A percentile compares a stretch with the other conserved stretches of the same genome.
These are phyloP conservation scores for Gaeumannomyces sp. DNA, from an alignment of 2,329 filamentous ascomycete species.

Conservation along the genomic window DNA sequence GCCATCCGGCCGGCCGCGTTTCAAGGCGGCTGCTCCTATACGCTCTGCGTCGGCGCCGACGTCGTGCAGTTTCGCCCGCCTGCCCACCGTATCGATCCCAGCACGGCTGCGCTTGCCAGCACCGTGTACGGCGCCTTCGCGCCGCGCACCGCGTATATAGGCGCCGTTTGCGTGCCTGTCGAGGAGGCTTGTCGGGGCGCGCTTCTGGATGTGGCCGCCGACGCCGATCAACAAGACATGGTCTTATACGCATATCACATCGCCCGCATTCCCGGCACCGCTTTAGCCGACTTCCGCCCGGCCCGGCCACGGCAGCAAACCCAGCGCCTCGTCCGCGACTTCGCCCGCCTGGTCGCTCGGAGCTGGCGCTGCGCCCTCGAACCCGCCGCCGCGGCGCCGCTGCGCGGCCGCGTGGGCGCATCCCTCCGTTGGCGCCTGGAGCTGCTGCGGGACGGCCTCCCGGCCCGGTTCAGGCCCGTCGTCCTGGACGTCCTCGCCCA, in stretches of 20 bases:
- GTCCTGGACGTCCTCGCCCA: slow-evolving; percentile 21
- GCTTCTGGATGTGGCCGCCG: slow-evolving; percentile 13
- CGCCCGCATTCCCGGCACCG: slow-evolving; percentile 34
- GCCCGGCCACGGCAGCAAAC: slow-evolving; percentile 9
- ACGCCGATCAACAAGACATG: slow-evolving; percentile 12
- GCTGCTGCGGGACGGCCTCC: slow-evolving; percentile 29
- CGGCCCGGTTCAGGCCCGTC: slow-evolving; percentile 25
- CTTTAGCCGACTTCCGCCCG: slow-evolving; percentile 28
- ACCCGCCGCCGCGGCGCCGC: slow-evolving; percentile 1
- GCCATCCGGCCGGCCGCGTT: slow-evolving; percentile 26
- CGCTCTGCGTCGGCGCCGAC: slow-evolving; percentile 32
- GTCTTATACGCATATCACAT: slow-evolving; percentile 35
- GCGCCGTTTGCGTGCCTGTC: slow-evolving; percentile 22
- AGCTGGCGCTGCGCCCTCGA: neutral
- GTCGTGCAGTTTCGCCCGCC: slow-evolving; percentile 44
- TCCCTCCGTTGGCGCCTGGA: slow-evolving; percentile 34
- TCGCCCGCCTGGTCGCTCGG: slow-evolving; percentile 33
- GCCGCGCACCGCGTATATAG: slow-evolving; percentile 33
- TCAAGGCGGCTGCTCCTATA: slow-evolving; percentile 49
- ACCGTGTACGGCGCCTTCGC: slow-evolving; percentile 34
- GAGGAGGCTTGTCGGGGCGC: neutral
- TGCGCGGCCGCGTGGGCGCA: slow-evolving; percentile 31
- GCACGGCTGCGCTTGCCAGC: slow-evolving; percentile 30
- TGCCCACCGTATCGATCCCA: slow-evolving; percentile 34
- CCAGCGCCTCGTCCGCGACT: slow-evolving; percentile 30